Evolutionary conservation across 805 yeast species (phyloP), one percentile per base, ranked within the genome.

Genomic region (Blastobotrys chiropterorum): DNA sequence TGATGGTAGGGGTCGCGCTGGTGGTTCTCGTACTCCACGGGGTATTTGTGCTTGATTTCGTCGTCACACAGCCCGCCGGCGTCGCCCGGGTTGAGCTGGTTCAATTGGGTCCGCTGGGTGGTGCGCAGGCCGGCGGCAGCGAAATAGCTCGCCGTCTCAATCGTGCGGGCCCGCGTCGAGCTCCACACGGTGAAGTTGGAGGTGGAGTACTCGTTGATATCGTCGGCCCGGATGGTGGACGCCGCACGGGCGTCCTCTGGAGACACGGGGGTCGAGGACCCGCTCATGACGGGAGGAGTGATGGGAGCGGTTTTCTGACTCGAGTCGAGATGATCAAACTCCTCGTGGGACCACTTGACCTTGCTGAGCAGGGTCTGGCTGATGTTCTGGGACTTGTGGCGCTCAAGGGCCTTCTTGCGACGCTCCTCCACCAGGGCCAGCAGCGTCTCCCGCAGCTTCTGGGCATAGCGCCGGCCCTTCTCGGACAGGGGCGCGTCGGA

Each of bases 151-250:
- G 92, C 89, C 3, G 96, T 82, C 59, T 90, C 88, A 16, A 82
- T 76, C 0, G 97, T 89, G 63, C 97, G 79, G 57, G 80, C 76
- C 56, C 97, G 79, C 3, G 92, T 88, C 0, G 98, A 95, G 0
- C 97, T 90, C 96, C 98, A 92, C n/a, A 94, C 90, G 2, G 83
- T 82, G 60, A 90, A 75, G 3, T 85, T 78, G 56, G 81, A 78
- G 38, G 76, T 81, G 57, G 74, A 77, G 6, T 75, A 72, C 3
- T 84, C 85, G 65, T 82, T 86, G 5, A 79, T 46, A 14, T 49
- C 46, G 21, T 54, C 55, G 15, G 62, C 63, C 11, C 62, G 58
- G 21, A 57, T 53, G 1, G 60, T 59, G 15, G 63, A 59, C 39
- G 48, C 53, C 7, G 60, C 60, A 39, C 54, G 40, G n/a, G 59